These are phyloP conservation scores for Cicer arietinum DNA, from an alignment of 306 rosid species.

Conservation along the genomic window DNA sequence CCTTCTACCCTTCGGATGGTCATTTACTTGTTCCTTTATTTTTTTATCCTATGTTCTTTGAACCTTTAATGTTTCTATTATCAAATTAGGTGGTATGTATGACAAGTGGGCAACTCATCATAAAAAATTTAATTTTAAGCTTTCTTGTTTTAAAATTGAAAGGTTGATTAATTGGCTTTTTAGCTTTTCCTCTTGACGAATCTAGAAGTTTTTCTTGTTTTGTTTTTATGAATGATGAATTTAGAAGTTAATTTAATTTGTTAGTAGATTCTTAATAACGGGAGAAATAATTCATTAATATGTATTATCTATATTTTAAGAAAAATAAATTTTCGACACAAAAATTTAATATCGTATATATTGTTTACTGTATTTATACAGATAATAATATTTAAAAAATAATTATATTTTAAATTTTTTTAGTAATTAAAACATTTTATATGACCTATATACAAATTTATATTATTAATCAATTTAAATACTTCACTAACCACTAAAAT, in stretches of 20 bases:
- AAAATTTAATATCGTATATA: too few relatives aligned
- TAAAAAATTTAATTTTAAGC: constrained; percentile 18
- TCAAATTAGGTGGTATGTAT: constrained; percentile 17
- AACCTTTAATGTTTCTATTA: constrained; percentile 32
- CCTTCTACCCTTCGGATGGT: constrained; percentile 41
- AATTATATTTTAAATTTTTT: too few relatives aligned
- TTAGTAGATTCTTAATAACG: background rate
- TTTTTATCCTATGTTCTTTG: constrained; percentile 24
- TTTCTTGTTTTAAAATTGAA: constrained; percentile 21
- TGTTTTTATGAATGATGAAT: background rate
- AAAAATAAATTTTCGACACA: too few relatives aligned
- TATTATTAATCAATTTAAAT: too few relatives aligned
- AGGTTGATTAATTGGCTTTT: constrained; percentile 14
- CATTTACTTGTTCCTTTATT: constrained; percentile 23
- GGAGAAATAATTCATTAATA: background rate
- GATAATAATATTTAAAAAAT: too few relatives aligned
- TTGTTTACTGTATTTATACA: too few relatives aligned
- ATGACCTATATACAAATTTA: too few relatives aligned
- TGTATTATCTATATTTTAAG: background rate
- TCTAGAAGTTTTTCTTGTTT: background rate
- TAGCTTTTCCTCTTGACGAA: background rate
- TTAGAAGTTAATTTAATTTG: background rate
- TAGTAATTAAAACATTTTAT: too few relatives aligned
- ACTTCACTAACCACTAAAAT: too few relatives aligned
- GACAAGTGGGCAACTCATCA: constrained; percentile 34